Evolutionary conservation across 306 rosid species (phyloP), one percentile per base, ranked within the genome.

Genomic region (Prunus padus): DNA sequence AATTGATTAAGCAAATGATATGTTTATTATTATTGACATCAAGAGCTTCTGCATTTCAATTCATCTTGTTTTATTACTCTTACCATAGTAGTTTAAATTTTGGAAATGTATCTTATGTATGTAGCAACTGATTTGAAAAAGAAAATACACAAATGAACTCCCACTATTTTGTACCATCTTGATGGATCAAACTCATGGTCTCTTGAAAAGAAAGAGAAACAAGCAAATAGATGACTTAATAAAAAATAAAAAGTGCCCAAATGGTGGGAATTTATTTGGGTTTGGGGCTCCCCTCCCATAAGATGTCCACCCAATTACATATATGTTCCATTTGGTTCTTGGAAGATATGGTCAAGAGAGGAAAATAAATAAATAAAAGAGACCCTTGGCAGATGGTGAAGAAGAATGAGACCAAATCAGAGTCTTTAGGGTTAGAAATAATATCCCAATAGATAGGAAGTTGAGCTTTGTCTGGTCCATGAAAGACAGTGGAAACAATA

Each of bases 401-500:
- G 63, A 33, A 33, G 65, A 74, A 72, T 51, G 69, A 63, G 65
- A 30, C 37, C n/a, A 11, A 55, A 50, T 7, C 14, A 14, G 33
- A 67, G 67, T 70, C 61, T 40, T 37, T 8, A 2, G 57, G 78
- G 63, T 69, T 75, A 67, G 31, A 79, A 76, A 84, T 76, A 72
- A 80, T 30, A 77, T 73, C 75, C 66, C 26, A 52, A 12, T 52
- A 19, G 37, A 23, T 7, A 16, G 56, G 65, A 71, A 49, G 50
- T 80, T 61, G 40, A 76, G 68, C 73, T 52, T 60, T 80, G 84
- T 79, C 82, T 52, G 19, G 69, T 22, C 45, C 73, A 76, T 46
- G 20, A 83, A 60, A 46, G 82, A 62, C 69, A 72, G 46, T 18
- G 33, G 20, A 55, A 71, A 64, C 45, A 60, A 79, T 12, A 59